Base-by-base conservation (phyloP, 2,329 filamentous ascomycete genomes). In the Ophiocordyceps camponoti-leonardi region DNA sequence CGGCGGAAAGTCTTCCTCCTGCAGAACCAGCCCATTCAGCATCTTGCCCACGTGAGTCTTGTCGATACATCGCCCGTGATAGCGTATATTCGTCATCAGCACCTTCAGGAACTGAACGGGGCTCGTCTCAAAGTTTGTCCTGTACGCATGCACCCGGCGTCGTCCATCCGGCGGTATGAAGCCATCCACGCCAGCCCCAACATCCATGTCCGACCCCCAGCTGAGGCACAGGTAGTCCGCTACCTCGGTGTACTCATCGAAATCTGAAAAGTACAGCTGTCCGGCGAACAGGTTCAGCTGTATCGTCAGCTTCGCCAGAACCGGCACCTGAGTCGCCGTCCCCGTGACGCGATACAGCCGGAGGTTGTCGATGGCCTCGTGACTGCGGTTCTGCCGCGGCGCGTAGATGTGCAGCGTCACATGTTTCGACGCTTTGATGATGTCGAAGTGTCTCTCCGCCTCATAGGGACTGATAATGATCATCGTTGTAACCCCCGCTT, bases 381-480 rank as follows among this genome's bases (percentile, higher is more conserved):
- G 53, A 0, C 39, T 57, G 41, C 64, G 54, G 45, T 60, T 67
- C 1, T 59, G 55, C 0, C 71, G 63, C 1, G 75, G 65, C 1
- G 67, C 52, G 49, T 78, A 80, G 0, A 76, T 37, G 52, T 74
- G 70, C 41, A 81, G 52, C 0, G 57, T 55, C 0, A 70, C 66
- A 5, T 49, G 40, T 0, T 48, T 47, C 0, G 59, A 67, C 0
- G 42, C 18, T 1, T 49, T 44, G 2, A 82, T 67, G 0, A 41
- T 11, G 0, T 60, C 51, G 0, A 74, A 50, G 0, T 83, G 57
- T 2, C 57, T 14, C 8, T 83, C 64, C 0, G 74, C 79, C 50
- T 85, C 81, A 37, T 43, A 72, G 0, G 75, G 73, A 49, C 75
- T 81, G 53, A 83, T 65, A 23, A 83, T 58, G 0, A 82, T 48